Evolutionary conservation across 768 basidiomycete genomes (phyloP).

Genomic region (Coprinellus micaceus): DNA sequence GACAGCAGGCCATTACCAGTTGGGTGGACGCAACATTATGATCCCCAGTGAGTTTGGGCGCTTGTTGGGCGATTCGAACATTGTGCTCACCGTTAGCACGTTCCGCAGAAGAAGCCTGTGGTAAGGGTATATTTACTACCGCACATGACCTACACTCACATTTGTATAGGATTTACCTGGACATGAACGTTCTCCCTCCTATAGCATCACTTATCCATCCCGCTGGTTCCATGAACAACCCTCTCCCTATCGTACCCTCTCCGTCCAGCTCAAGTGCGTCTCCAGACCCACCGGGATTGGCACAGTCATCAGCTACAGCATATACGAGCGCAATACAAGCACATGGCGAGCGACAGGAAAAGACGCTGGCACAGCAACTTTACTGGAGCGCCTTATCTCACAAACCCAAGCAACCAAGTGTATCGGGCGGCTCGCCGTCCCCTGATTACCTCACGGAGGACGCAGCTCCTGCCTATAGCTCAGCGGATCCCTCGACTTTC

Average conservation of each 20-base stretch:
- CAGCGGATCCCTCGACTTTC: background rate
- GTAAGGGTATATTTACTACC: background rate
- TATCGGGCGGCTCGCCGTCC: background rate
- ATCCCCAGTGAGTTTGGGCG: constrained; percentile 1
- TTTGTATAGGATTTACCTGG: background rate
- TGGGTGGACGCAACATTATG: constrained; percentile 10
- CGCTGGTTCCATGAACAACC: background rate
- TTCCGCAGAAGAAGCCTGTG: background rate
- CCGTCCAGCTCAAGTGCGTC: background rate
- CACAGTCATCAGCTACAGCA: background rate
- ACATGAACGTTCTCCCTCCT: constrained; percentile 2
- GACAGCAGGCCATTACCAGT: constrained; percentile 4
- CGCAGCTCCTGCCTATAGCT: background rate
- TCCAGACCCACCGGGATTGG: background rate
- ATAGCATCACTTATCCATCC: background rate
- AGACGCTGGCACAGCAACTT: background rate
- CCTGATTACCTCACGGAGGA: background rate
- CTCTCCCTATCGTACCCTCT: background rate
- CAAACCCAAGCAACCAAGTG: background rate
- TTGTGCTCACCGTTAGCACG: background rate
- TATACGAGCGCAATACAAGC: background rate
- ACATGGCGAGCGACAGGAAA: background rate
- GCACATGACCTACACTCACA: too few relatives aligned
- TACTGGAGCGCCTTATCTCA: background rate
- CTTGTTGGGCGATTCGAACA: background rate